A percentile compares a stretch with the other conserved stretches of the same genome.
Conservation (phyloP, 108 stramenopile genomes). For the Stephanodiscus triporus region DNA sequence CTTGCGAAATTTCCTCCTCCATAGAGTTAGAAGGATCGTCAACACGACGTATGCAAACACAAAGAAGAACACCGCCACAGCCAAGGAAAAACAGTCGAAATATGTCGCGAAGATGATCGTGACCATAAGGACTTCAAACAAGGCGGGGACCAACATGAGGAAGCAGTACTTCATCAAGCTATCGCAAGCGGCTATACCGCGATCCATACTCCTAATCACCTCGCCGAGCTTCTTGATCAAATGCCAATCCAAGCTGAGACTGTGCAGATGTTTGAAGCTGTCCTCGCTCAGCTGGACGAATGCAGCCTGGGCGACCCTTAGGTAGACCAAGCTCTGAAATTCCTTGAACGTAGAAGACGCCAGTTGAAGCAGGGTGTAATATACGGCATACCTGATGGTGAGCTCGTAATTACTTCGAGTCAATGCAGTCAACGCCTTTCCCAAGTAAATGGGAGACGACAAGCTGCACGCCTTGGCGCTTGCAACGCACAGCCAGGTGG, state of each 20-base stretch:
- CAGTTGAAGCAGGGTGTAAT: conserved; percentile 76
- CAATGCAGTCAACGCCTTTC: conserved; percentile 85
- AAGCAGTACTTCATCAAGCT: conserved; percentile 93
- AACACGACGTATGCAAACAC: conserved; percentile 88
- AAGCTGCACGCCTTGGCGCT: conserved; percentile 84
- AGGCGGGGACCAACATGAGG: conserved; percentile 90
- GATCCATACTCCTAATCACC: conserved; percentile 92
- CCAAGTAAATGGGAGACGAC: conserved; percentile 83
- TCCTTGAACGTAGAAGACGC: conserved; percentile 82
- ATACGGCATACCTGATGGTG: conserved; percentile 57
- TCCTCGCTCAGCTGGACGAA: conserved; percentile 92
- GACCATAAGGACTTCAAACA: conserved; percentile 89
- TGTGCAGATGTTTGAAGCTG: conserved; percentile 91
- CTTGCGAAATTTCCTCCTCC: conserved; percentile 96
- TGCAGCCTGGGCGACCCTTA: conserved; percentile 95
- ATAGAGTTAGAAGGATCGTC: conserved; percentile 92
- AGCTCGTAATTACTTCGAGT: conserved; percentile 68
- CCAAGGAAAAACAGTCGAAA: conserved; percentile 85
- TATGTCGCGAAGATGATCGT: conserved; percentile 90
- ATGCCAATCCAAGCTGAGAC: conserved; percentile 94
- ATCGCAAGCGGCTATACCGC: conserved; percentile 89
- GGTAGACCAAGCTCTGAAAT: conserved; percentile 90
- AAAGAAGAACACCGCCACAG: conserved; percentile 86
- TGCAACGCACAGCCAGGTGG: conserved; percentile 93
- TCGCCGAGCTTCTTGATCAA: conserved; percentile 94